Base-by-base conservation (phyloP, 1,139 yeast genomes). In the Debaryomycetaceae sp. region DNA sequence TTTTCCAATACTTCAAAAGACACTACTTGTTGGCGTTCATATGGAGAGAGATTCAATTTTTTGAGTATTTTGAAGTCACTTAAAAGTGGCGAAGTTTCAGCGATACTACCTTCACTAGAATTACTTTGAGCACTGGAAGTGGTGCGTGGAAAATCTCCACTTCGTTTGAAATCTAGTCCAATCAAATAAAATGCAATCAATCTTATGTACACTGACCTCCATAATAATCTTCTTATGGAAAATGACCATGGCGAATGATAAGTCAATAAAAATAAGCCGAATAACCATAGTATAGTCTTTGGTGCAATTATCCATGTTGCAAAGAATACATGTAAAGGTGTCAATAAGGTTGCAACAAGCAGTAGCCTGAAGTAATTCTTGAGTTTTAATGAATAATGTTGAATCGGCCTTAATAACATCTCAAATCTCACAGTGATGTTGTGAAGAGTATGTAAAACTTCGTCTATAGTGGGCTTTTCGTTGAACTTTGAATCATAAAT, bases 401-500 rank as follows among this genome's bases (percentile, higher is more conserved):
- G 60, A 5, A 69, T 55, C 0, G 81, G 79, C 16, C 69, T 56
- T 15, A 75, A 51, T 3, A 77, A 39, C 52, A 73, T 61, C 39
- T 75, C 78, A 44, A 67, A 60, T 36, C 83, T 61, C 0, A 67
- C 59, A 1, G 74, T 65, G 36, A 79, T 64, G 48, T 79, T 79
- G 41, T 74, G 74, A 41, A 78, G 53, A 0, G 78, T 70, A 45
- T 72, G 71, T 35, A 79, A 48, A 1, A 79, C 77, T 48, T 79
- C 84, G 41, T 78, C 83, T 34, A 79, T 58, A 1, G 84, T 78
- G 5, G 84, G 83, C 47, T 66, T 71, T 46, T 70, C 77, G 41
- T 66, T 66, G 42, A 51, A 62, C 43, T 65, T 66, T 30, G 74
- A 63, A 44, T 75, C 79, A 44, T 65, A 63, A 5, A 68, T 53